Evolutionary conservation across 2,329 filamentous ascomycete species (phyloP).

Genomic region (Juglanconis juglandina): DNA sequence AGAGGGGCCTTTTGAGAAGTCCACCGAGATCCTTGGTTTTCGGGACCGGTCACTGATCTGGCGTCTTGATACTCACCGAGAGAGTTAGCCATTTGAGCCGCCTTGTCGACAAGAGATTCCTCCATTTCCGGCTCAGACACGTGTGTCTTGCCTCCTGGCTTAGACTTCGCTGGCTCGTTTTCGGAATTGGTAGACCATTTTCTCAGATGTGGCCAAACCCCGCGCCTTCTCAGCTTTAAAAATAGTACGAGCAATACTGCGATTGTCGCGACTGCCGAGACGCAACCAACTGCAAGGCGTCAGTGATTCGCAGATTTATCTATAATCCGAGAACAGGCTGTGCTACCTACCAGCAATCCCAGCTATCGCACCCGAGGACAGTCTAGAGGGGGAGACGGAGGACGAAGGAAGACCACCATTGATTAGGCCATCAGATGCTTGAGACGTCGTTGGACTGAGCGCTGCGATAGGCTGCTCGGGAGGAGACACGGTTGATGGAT

Average conservation of each 20-base stretch:
- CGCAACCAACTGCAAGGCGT: conserved; percentile 3
- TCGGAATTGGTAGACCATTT: neutral
- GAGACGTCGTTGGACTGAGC: neutral
- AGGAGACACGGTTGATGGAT: neutral
- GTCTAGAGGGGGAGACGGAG: neutral
- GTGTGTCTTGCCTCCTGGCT: neutral
- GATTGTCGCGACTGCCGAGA: conserved; percentile 2
- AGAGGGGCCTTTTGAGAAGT: neutral
- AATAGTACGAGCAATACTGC: neutral
- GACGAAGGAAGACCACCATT: neutral
- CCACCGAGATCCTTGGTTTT: neutral
- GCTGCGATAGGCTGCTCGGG: neutral
- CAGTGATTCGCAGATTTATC: neutral
- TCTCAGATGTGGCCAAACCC: neutral
- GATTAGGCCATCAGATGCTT: neutral
- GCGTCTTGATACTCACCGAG: neutral
- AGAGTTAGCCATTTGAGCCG: neutral
- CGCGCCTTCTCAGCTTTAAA: neutral
- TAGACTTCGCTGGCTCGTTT: neutral
- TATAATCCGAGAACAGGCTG: no score
- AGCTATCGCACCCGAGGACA: conserved; percentile 6
- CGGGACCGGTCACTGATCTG: neutral
- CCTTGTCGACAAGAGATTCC: neutral
- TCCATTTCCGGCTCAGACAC: neutral
- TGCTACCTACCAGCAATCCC: conserved; percentile 6